A percentile compares a stretch with the other conserved stretches of the same genome.
Conservation (phyloP, 164 flowering plant species). For the Warburgia ugandensis region DNA sequence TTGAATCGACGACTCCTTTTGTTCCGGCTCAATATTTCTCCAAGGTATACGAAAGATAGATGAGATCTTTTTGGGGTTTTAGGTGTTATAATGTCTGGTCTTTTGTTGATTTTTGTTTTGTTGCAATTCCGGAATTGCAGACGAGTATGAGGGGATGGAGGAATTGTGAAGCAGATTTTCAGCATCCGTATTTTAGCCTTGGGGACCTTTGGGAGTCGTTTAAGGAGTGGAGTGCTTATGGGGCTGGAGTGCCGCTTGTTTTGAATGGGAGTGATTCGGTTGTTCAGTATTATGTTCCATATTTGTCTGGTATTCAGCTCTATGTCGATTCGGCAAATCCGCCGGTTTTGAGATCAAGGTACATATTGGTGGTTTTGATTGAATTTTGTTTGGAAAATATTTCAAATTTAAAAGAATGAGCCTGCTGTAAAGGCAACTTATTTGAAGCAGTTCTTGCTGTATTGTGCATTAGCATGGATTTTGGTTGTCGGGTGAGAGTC, state of each 20-base stretch:
- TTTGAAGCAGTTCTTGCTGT: too few species aligned
- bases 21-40: conserved; percentile 42
- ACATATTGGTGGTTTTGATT: not conserved
- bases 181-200: conserved; percentile 34
- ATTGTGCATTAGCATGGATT: too few species aligned
- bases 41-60: conserved; percentile 33
- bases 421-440: too few species aligned
- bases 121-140: conserved; percentile 18
- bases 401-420: too few species aligned
- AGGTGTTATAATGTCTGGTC: not conserved
- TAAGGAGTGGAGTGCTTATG: conserved; percentile 69
- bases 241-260: conserved; percentile 63
- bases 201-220: conserved; percentile 69
- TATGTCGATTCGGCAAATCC: conserved; percentile 39
- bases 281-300: conserved; percentile 67
- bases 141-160: conserved; percentile 31
- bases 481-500: too few species aligned
- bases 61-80: not conserved
- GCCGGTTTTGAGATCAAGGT: conserved; percentile 1
- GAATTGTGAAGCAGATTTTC: conserved; percentile 23
- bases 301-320: conserved; percentile 63
- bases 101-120: not conserved
- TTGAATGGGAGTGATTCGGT: conserved; percentile 43
- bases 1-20: conserved; percentile 46
- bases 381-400: too few species aligned